Base-by-base conservation (phyloP, 306 rosid species). In the Hippophae tibetana region DNA sequence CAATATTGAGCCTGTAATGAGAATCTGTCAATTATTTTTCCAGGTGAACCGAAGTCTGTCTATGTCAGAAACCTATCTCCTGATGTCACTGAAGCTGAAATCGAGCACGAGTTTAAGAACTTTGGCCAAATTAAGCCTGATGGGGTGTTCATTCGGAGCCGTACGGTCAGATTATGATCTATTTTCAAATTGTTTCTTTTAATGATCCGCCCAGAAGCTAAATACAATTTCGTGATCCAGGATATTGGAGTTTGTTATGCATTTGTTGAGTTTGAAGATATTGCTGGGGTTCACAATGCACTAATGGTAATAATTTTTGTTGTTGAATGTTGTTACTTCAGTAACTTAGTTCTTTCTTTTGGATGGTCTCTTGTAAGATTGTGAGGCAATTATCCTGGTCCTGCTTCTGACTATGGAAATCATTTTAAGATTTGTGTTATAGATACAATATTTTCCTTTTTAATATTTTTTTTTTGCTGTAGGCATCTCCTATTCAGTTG, bases 181-280 rank as follows among this genome's bases (percentile, higher is more conserved):
- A 57, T 63, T 48, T n/a, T 44, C 58, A 41, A 6, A 25, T 40
- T 40, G 0, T 52, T 50, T 46, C 13, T 13, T 50, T 52, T 42
- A 31, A 13, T 26, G 53, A n/a, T 52, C 44, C 8, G 25, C 43
- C 18, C 13, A 44, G 50, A 53, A 62, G 69, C 76, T 68, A 42
- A 74, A 63, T 25, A 42, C 54, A 69, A 60, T 53, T n/a, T 18
- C 58, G 63, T 23, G 69, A 52, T 72, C 61, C 92, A 90, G 96
- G 99, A 92, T 63, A 89, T 92, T 75, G 99, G 99, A 51, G 89
- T 88, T 48, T 88, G 99, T 80, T 92, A 92, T 27, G 99, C 99
- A 50, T 92, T 92, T 76, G 93, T 92, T 64, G 96, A 92, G 73
- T 92, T 92, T 40, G 93, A 88, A 82, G 95, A 88, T 57, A 74